Percentiles rank a stretch among this genome's conserved stretches.
phyloP scores from a whole-genome alignment of 225 moss, liverwort and hornwort genomes.

The Antitrichia curtipendula region DNA sequence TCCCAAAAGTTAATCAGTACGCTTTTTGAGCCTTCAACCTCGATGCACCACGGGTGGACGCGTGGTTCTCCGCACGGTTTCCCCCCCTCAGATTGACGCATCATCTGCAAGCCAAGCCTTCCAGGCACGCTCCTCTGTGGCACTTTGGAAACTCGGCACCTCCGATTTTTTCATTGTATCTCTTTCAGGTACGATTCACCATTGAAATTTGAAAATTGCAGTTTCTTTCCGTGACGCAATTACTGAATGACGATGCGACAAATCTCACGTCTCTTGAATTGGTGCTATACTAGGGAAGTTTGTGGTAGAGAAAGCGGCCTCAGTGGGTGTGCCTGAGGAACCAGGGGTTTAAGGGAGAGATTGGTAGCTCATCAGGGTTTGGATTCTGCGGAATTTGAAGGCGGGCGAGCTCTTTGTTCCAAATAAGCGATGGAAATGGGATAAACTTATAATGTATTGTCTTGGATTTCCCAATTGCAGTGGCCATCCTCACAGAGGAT shows the following conservation, averaged over 20 bases:
- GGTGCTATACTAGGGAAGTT: background rate
- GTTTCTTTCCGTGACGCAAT: background rate
- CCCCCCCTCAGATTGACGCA: background rate
- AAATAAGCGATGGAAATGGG: background rate
- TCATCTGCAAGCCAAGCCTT: background rate
- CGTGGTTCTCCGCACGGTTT: conserved; percentile 12
- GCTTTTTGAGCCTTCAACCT: background rate
- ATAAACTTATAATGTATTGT: background rate
- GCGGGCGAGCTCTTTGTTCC: background rate
- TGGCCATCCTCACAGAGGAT: background rate
- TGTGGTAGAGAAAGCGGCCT: background rate
- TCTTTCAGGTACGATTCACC: background rate
- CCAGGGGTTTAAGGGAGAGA: conserved; percentile 1
- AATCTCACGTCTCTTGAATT: background rate
- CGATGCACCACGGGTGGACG: background rate
- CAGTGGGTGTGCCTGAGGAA: background rate
- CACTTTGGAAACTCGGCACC: background rate
- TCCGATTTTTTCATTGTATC: background rate
- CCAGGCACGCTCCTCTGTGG: background rate
- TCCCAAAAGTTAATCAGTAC: background rate
- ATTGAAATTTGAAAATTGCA: background rate
- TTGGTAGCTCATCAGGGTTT: background rate
- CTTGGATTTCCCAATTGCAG: background rate
- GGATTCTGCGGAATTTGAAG: background rate
- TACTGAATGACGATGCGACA: background rate